Evolutionary conservation across 768 basidiomycete species (phyloP).

Genomic region (Arthromyces matolae): DNA sequence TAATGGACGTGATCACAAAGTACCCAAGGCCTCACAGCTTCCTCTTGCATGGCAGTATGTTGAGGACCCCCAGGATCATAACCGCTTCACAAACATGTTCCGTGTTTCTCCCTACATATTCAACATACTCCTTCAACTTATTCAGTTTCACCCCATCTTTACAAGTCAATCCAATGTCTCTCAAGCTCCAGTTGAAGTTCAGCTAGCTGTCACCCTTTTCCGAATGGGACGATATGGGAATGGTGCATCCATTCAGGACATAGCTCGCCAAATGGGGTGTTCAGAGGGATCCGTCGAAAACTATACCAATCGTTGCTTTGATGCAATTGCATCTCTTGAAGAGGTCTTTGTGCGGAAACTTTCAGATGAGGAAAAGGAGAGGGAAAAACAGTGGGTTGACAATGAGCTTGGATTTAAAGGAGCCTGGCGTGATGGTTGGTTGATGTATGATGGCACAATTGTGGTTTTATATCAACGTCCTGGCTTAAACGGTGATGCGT

Average conservation of each 20-base stretch:
- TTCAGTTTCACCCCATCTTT: conserved; percentile 12
- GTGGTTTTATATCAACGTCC: no score
- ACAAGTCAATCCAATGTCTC: conserved; percentile 8
- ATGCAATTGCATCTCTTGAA: no score
- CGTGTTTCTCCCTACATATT: conserved; percentile 15
- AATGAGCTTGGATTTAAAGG: no score
- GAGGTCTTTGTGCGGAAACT: no score
- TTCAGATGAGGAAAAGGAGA: no score
- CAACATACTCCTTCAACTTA: conserved; percentile 10
- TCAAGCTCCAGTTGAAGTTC: conserved; percentile 14
- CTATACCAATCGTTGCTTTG: not conserved
- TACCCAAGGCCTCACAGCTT: conserved; percentile 6
- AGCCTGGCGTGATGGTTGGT: no score
- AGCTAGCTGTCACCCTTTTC: conserved; percentile 16
- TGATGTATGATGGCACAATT: no score
- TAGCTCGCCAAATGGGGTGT: conserved; percentile 1
- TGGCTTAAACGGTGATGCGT: no score
- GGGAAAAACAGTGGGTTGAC: no score
- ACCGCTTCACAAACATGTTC: conserved; percentile 14
- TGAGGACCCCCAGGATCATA: conserved; percentile 12
- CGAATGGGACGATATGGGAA: conserved; percentile 15
- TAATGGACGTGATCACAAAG: conserved; percentile 11
- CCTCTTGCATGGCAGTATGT: conserved; percentile 18
- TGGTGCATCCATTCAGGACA: conserved; percentile 11
- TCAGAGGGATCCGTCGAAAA: not conserved